Conservation (phyloP, 1,284 basidiomycete genomes). For the Cutaneotrichosporon sp. region DNA sequence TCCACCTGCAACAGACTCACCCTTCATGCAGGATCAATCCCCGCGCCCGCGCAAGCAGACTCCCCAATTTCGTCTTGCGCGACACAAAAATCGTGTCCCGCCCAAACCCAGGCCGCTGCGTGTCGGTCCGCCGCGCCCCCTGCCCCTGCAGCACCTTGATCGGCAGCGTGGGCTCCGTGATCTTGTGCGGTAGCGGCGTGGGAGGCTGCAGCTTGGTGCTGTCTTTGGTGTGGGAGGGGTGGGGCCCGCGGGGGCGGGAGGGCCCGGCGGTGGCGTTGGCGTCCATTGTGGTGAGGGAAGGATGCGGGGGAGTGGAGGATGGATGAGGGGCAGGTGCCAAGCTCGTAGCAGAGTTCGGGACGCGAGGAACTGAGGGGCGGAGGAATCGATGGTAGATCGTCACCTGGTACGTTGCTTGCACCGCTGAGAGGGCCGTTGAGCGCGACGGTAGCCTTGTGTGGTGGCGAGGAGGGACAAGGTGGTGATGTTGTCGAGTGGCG, state of each 20-base stretch:
- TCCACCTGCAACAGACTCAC: too few species aligned
- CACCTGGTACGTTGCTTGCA: too few species aligned
- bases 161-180: slow-evolving; percentile 23
- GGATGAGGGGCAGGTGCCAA: neutral
- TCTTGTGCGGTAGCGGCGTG: slow-evolving; percentile 13
- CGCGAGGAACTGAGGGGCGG: too few species aligned
- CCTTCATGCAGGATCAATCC: slow-evolving; percentile 90
- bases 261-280: slow-evolving; percentile 8
- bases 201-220: slow-evolving; percentile 24
- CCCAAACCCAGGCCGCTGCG: slow-evolving; percentile 54
- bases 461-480: too few species aligned
- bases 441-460: too few species aligned
- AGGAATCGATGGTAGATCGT: too few species aligned
- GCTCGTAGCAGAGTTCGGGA: too few species aligned
- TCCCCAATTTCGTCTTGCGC: slow-evolving; percentile 75
- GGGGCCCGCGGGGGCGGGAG: neutral
- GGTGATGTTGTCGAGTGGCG: too few species aligned
- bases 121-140: slow-evolving; percentile 36
- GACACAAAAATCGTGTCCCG: slow-evolving; percentile 78
- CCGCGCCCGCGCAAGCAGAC: slow-evolving; percentile 62
- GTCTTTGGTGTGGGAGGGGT: neutral
- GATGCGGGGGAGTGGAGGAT: neutral
- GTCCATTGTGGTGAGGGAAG: neutral
- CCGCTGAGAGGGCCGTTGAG: neutral
- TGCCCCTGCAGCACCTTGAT: slow-evolving; percentile 42